Evolutionary conservation across 495 filamentous ascomycete species (phyloP).

Genomic region (Lichina pygmaea): DNA sequence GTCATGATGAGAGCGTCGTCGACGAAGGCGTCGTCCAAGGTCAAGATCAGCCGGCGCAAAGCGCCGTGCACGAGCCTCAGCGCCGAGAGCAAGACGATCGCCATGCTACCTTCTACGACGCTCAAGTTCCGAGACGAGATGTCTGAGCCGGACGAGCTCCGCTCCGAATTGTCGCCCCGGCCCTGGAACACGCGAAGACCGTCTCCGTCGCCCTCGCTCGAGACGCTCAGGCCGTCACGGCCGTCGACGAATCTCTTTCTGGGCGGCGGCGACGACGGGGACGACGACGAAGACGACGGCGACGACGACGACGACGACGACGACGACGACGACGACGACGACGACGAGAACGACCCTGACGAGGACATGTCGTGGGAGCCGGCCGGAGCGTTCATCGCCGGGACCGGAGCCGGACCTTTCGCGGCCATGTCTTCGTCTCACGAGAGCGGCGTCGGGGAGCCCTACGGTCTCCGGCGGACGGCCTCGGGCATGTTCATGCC

Average conservation of each 20-base stretch:
- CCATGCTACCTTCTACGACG: slow-evolving; percentile 74
- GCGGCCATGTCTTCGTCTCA: slow-evolving; percentile 5
- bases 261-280: slow-evolving; percentile 34
- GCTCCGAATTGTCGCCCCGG: neutral
- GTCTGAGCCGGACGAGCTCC: slow-evolving; percentile 9
- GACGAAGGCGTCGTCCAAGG: slow-evolving; percentile 19
- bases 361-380: slow-evolving; percentile 1
- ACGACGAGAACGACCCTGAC: slow-evolving; percentile 7
- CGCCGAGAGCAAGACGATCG: slow-evolving; percentile 68
- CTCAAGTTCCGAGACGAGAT: slow-evolving; percentile 70
- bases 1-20: slow-evolving; percentile 54
- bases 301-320: slow-evolving; percentile 4
- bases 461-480: slow-evolving; percentile 32
- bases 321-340: slow-evolving; percentile 5
- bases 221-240: slow-evolving; percentile 45
- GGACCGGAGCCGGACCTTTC: neutral
- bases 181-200: neutral
- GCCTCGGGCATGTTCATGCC: slow-evolving; percentile 72
- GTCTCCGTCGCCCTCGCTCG: slow-evolving; percentile 49
- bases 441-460: slow-evolving; percentile 7
- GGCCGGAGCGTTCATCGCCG: neutral
- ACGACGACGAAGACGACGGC: slow-evolving; percentile 21
- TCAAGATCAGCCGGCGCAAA: slow-evolving; percentile 6
- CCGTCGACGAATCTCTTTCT: slow-evolving; percentile 47
- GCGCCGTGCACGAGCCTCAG: slow-evolving; percentile 25